A percentile compares a stretch with the other conserved stretches of the same genome.
Evolutionary conservation across 768 basidiomycete genomes (phyloP).

Genomic region (Auriscalpium vulgare): DNA sequence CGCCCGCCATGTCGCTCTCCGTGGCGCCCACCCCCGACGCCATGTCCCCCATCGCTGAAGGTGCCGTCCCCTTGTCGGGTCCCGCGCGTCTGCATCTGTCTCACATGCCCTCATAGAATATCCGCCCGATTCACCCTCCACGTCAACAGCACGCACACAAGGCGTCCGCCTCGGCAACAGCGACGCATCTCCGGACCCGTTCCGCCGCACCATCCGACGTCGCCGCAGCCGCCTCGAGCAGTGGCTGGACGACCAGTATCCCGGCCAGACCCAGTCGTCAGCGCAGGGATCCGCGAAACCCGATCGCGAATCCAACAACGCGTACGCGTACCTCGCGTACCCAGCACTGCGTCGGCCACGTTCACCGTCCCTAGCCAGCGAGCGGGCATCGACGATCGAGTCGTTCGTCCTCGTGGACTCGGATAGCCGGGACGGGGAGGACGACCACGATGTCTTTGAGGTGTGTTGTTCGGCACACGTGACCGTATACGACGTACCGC

Average conservation of each 20-base stretch:
- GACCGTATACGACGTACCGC: background rate
- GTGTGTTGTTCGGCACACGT: slow-evolving; percentile 8
- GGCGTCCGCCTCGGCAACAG: slow-evolving; percentile 1
- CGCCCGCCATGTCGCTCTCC: background rate
- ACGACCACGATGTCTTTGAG: slow-evolving; percentile 13
- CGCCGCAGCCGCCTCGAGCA: slow-evolving; percentile 33
- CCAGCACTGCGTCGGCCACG: slow-evolving; percentile 27
- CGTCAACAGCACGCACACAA: background rate
- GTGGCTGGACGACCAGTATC: slow-evolving; percentile 38
- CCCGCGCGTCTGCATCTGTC: background rate
- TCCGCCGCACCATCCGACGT: slow-evolving; percentile 21
- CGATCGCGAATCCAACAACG: slow-evolving; percentile 18
- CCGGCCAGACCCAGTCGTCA: slow-evolving; percentile 14
- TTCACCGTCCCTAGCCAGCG: slow-evolving; percentile 19
- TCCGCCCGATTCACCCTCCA: background rate
- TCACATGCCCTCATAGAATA: background rate
- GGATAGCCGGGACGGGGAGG: background rate
- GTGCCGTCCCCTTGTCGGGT: background rate
- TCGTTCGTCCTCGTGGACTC: slow-evolving; percentile 34
- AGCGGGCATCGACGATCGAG: slow-evolving; percentile 28
- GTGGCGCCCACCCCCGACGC: background rate
- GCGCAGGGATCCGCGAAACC: slow-evolving; percentile 15
- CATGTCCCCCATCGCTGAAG: slow-evolving; percentile 1
- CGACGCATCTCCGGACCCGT: slow-evolving; percentile 11
- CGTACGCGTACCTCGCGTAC: slow-evolving; percentile 36